Conservation (phyloP, 2,329 filamentous ascomycete genomes). For the Simplicillium aogashimaense region DNA sequence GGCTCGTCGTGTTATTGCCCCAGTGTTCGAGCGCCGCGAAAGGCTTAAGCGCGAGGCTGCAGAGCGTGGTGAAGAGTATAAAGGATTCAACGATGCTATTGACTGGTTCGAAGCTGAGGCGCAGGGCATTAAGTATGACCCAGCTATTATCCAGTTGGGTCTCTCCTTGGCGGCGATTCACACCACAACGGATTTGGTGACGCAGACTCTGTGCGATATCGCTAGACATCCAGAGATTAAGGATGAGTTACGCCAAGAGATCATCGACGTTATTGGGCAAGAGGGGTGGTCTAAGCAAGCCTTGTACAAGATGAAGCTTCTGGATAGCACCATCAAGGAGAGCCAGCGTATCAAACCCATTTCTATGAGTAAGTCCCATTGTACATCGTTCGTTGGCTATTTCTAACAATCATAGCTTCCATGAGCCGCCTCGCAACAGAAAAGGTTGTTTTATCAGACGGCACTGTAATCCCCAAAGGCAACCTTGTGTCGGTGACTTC, state of each 20-base stretch:
- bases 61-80: constrained; percentile 24
- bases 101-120: constrained; percentile 45
- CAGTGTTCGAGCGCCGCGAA: constrained; percentile 35
- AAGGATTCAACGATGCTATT: constrained; percentile 32
- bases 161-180: constrained; percentile 41
- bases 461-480: constrained; percentile 5
- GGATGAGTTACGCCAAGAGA: constrained; percentile 30
- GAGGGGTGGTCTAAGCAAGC: constrained; percentile 32
- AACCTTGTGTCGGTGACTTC: background rate
- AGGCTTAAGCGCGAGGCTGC: constrained; percentile 20
- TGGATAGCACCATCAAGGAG: constrained; percentile 41
- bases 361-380: constrained; percentile 11
- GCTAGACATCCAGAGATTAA: constrained; percentile 28
- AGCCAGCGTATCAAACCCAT: constrained; percentile 36
- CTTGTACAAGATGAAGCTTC: constrained; percentile 30
- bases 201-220: constrained; percentile 16
- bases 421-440: constrained; percentile 5
- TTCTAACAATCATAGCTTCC: background rate
- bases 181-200: constrained; percentile 30
- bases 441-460: constrained; percentile 6
- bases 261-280: constrained; percentile 6
- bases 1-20: constrained; percentile 11
- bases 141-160: constrained; percentile 8
- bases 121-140: constrained; percentile 5
- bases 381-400: background rate